Evolutionary conservation across 345 rosid genomes (phyloP).

Genomic region (Streptanthus diversifolius): DNA sequence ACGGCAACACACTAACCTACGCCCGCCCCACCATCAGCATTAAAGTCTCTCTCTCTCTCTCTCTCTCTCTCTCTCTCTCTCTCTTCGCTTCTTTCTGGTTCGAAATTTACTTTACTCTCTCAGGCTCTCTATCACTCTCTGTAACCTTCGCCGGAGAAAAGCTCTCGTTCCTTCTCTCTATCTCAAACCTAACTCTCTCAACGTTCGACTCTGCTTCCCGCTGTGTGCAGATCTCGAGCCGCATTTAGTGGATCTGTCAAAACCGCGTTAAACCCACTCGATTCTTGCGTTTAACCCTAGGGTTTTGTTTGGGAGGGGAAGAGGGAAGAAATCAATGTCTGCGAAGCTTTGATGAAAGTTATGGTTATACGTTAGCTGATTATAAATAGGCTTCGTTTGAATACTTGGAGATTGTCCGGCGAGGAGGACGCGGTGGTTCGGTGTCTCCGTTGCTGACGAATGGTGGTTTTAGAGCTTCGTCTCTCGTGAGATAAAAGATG

Average conservation of each 20-base stretch:
- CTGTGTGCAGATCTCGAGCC: constrained; percentile 40
- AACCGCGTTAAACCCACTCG: constrained; percentile 28
- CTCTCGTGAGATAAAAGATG: constrained; percentile 46
- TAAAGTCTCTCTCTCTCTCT: constrained; percentile 24
- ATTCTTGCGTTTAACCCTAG: constrained; percentile 40
- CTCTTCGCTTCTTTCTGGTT: constrained; percentile 18
- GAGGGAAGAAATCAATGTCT: neutral
- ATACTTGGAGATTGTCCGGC: constrained; percentile 23
- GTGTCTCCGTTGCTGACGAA: constrained; percentile 38
- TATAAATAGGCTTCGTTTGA: constrained; percentile 19
- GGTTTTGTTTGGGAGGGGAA: constrained; percentile 33
- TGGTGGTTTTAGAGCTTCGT: constrained; percentile 41
- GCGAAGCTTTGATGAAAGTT: constrained; percentile 35
- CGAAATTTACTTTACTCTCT: constrained; percentile 28
- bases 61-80: neutral
- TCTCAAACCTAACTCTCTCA: neutral
- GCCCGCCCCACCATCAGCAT: constrained; percentile 34
- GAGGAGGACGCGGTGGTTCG: constrained; percentile 20
- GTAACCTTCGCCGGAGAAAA: constrained; percentile 30
- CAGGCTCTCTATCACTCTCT: constrained; percentile 10
- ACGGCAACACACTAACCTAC: constrained; percentile 39
- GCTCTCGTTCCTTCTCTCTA: constrained; percentile 20
- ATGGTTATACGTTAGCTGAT: constrained; percentile 10
- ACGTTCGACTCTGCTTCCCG: constrained; percentile 2
- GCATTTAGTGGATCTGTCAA: constrained; percentile 68